Evolutionary conservation across 495 filamentous ascomycete genomes (phyloP), one percentile per base, ranked within the genome.

Genomic region (Aspergillus asperescens): DNA sequence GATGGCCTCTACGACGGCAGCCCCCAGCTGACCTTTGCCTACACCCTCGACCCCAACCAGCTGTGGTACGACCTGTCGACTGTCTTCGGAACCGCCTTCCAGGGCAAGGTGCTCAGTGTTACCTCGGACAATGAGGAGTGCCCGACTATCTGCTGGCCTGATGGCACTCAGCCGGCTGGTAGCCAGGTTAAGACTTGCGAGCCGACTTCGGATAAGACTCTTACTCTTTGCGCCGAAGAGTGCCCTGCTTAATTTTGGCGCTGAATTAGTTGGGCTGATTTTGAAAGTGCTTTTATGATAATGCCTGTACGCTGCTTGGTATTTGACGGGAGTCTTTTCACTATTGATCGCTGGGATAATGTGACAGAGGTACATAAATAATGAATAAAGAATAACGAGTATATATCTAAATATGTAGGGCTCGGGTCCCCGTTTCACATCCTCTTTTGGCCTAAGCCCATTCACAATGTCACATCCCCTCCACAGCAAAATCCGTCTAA

Each of bases 31-130:
- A 72, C 72, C 63, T 81, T 74, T 56, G 74, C 78, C 6, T 81
- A 81, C 60, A 73, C 72, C 42, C 67, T 83, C 24, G 74, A 78
- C 44, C 69, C 69, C 43, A 60, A 29, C 50, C 61, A 62, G 13
- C 57, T 81, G 40, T 83, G 73, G 75, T 83, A 82, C 53, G 80
- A 82, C 48, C 62, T 83, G 48, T 74, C 67, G 39, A 68, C 73
- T 53, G 77, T 82, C 32, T 81, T 79, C 32, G 80, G 80, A 5
- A 73, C 80, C 45, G 65, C 76, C 7, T 82, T 83, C 55, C 63
- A 62, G n/a, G 80, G 77, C 6, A 54, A 66, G 5, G 60, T 67
- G 19, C 22, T 83, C 13, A 59, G 54, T 5, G 67, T 78, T 12
- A 52, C 61, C 3, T 74, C 75, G 31, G 62, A 59, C 0, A 62